Conservation (phyloP, 2,329 filamentous ascomycete genomes). For the Aureobasidium uvarum region DNA sequence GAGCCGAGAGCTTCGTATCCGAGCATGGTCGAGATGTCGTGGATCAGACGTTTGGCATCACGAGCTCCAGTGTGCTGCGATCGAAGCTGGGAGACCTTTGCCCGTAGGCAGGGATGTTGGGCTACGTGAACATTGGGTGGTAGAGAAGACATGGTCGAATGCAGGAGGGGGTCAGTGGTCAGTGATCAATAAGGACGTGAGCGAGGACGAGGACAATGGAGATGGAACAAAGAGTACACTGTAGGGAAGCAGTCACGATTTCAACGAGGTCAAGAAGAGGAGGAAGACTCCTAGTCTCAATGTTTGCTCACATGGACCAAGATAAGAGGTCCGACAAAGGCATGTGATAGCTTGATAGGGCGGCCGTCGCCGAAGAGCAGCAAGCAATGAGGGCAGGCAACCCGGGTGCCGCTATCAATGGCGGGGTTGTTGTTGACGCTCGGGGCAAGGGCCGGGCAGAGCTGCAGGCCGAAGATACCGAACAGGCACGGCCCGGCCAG, state of each 20-base stretch:
- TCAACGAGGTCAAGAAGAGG: neutral
- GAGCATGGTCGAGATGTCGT: conserved; percentile 82
- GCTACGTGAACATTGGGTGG: conserved; percentile 70
- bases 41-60: conserved; percentile 76
- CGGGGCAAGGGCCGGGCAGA: neutral
- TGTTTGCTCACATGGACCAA: neutral
- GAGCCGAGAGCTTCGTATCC: conserved; percentile 75
- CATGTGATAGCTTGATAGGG: conserved; percentile 23
- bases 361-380: conserved; percentile 4
- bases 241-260: neutral
- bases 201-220: neutral
- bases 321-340: conserved; percentile 6
- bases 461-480: conserved; percentile 1
- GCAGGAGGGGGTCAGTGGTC: neutral
- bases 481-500: conserved; percentile 12
- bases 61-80: conserved; percentile 66
- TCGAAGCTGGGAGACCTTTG: conserved; percentile 87
- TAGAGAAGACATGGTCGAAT: conserved; percentile 36
- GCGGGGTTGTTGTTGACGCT: conserved; percentile 17
- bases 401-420: conserved; percentile 9
- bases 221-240: neutral
- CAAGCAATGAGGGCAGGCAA: neutral
- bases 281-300: neutral
- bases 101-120: conserved; percentile 76
- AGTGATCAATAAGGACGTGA: neutral